Base-by-base conservation (phyloP, 495 filamentous ascomycete genomes). In the Trichoderma parareesei region DNA sequence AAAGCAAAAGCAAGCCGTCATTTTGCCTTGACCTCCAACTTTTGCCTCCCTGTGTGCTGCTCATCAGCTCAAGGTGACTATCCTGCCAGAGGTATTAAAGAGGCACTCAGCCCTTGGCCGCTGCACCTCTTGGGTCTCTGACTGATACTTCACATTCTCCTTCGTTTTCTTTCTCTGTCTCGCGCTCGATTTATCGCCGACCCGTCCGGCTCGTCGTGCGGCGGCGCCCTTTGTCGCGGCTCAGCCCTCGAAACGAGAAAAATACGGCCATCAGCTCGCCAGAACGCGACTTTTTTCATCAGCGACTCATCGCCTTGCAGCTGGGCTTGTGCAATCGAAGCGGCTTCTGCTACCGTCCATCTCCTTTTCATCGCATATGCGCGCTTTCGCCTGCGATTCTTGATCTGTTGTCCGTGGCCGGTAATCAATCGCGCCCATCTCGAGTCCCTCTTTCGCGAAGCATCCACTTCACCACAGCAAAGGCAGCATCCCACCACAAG, bases 341-440 rank as follows among this genome's bases (percentile, higher is more conserved):
- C 53, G 27, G 53, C 18, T 16, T 3, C 18, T 16, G 10, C 18
- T 57, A 57, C 33, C 33, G 7, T 37, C 14, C 35, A 57, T 57
- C 1, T 14, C 13, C 20, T 35, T 57, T 35, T 14, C 9, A 16
- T 35, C 20, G 27, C 53, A 57, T 57, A 57, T 57, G 53, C 53
- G 53, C 53, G 53, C 53, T 57, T 57, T 57, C 27, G 13, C 37
- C 53, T 27, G 53, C 53, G 53, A 57, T 57, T 57, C 53, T 57
- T 27, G 53, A 57, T 57, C 37, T 57, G 53, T 57, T 57, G 10
- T 57, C 9, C 53, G 20, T 57, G 27, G 20, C 53, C 53, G 53
- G 37, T 10, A 35, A 3, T 57, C 27, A 27, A 57, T 57, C 53
- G 53, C 53, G 53, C 44, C 46, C 57, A 5, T 38, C 57, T 61